These are phyloP conservation scores for Vanderwaltozyma yarrowii DNA, from an alignment of 805 yeast species.

Conservation along the genomic window DNA sequence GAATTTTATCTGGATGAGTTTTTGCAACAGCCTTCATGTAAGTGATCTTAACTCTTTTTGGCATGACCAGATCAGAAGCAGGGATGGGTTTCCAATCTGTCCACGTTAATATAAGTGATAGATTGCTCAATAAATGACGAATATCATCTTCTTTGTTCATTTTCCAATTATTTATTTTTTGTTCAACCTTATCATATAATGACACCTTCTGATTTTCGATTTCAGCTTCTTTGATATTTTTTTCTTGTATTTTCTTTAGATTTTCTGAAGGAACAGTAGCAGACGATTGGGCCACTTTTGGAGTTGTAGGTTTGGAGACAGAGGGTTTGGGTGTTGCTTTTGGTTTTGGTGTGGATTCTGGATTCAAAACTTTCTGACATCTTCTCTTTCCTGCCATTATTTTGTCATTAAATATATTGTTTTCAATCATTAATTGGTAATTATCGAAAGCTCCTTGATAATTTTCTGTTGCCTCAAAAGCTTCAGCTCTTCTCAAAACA, in stretches of 20 bases:
- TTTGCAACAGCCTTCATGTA: constrained; percentile 87
- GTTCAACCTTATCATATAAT: constrained; percentile 54
- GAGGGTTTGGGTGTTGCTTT: neutral
- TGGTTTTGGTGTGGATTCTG: constrained; percentile 24
- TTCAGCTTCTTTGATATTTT: constrained; percentile 34
- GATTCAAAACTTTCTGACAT: constrained; percentile 55
- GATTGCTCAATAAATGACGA: constrained; percentile 61
- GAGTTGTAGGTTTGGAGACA: neutral
- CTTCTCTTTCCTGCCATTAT: constrained; percentile 77
- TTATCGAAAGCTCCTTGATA: constrained; percentile 50
- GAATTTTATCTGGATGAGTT: constrained; percentile 81
- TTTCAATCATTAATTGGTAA: constrained; percentile 53
- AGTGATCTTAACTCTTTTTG: constrained; percentile 76
- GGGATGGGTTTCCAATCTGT: constrained; percentile 59
- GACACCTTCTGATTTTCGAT: constrained; percentile 48
- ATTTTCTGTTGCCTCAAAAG: constrained; percentile 69
- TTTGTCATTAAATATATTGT: constrained; percentile 54
- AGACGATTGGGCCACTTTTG: constrained; percentile 1
- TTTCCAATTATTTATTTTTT: constrained; percentile 51
- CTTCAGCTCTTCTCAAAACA: constrained; percentile 64
- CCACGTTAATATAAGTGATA: constrained; percentile 61
- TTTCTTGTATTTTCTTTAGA: constrained; percentile 40
- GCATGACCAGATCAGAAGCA: constrained; percentile 69
- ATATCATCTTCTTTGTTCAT: constrained; percentile 70
- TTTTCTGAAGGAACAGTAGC: constrained; percentile 27